Conservation (phyloP, 768 basidiomycete genomes). For the Terana coerulea region DNA sequence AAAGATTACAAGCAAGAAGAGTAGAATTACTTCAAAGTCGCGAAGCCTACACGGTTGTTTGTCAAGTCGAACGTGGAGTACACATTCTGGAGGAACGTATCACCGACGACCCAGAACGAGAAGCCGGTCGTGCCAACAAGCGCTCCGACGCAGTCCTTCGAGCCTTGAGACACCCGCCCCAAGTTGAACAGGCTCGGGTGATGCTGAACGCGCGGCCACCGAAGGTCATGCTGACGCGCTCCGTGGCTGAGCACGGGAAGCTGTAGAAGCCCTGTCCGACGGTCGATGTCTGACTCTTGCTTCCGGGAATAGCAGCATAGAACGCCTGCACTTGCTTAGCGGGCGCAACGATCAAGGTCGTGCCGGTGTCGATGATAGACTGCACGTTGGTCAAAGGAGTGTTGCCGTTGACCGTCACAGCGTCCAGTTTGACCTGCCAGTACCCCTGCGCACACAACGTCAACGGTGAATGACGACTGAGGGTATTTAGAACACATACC, state of each 20-base stretch:
- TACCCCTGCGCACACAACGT: conserved; percentile 18
- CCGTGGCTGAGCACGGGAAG: conserved; percentile 32
- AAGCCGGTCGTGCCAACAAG: conserved; percentile 20
- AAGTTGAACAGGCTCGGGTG: conserved; percentile 38
- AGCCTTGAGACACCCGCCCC: conserved; percentile 30
- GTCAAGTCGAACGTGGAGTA: conserved; percentile 41
- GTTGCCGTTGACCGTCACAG: conserved; percentile 20
- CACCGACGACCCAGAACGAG: conserved; percentile 34
- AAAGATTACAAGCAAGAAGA: too few species aligned
- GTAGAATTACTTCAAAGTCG: conserved; percentile 8
- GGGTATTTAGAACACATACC: not conserved
- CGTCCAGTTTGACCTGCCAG: conserved; percentile 28
- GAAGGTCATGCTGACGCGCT: conserved; percentile 34
- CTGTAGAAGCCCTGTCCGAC: conserved; percentile 32
- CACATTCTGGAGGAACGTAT: conserved; percentile 42
- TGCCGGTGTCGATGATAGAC: conserved; percentile 31
- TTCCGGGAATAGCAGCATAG: conserved; percentile 27
- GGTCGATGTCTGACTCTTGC: conserved; percentile 5
- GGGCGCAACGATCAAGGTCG: conserved; percentile 25
- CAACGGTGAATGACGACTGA: not conserved
- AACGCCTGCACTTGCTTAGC: conserved; percentile 15
- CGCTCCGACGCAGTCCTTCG: conserved; percentile 34
- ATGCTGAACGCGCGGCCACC: conserved; percentile 36
- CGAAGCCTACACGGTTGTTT: conserved; percentile 18
- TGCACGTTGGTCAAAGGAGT: conserved; percentile 5